Conservation (phyloP, 2,329 filamentous ascomycete genomes). For the Fusarium sp. region DNA sequence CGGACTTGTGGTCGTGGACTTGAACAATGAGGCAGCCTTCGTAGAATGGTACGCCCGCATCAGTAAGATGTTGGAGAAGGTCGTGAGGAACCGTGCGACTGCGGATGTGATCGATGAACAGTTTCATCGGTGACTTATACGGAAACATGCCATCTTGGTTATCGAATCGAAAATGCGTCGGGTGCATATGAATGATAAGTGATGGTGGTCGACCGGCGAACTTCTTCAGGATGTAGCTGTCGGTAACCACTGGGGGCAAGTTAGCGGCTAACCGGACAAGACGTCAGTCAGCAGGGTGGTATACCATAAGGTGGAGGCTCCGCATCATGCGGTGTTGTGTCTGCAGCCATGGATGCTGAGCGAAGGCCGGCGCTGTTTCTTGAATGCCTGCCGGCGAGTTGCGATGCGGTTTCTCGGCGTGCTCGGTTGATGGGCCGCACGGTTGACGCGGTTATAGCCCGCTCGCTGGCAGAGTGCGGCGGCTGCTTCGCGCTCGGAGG, state of each 20-base stretch:
- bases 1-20: constrained; percentile 86
- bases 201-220: constrained; percentile 82
- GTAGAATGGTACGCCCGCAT: constrained; percentile 83
- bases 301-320: constrained; percentile 67
- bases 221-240: constrained; percentile 85
- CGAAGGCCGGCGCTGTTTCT: constrained; percentile 64
- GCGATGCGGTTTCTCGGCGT: constrained; percentile 66
- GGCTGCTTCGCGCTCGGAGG: constrained; percentile 57
- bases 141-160: constrained; percentile 92
- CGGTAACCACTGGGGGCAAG: constrained; percentile 71
- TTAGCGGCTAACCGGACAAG: constrained; percentile 31
- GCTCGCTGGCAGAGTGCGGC: constrained; percentile 51
- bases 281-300: background rate
- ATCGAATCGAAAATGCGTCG: constrained; percentile 91
- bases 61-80: constrained; percentile 81
- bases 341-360: constrained; percentile 61
- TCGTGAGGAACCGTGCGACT: constrained; percentile 88
- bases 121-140: constrained; percentile 92
- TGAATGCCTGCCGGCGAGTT: constrained; percentile 59
- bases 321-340: constrained; percentile 52
- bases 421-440: constrained; percentile 67
- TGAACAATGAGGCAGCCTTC: constrained; percentile 96
- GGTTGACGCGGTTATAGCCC: constrained; percentile 54
- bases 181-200: constrained; percentile 86
- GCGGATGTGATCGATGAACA: constrained; percentile 82